Evolutionary conservation across 2,329 filamentous ascomycete species (phyloP).

Genomic region (Cercospora sp.): DNA sequence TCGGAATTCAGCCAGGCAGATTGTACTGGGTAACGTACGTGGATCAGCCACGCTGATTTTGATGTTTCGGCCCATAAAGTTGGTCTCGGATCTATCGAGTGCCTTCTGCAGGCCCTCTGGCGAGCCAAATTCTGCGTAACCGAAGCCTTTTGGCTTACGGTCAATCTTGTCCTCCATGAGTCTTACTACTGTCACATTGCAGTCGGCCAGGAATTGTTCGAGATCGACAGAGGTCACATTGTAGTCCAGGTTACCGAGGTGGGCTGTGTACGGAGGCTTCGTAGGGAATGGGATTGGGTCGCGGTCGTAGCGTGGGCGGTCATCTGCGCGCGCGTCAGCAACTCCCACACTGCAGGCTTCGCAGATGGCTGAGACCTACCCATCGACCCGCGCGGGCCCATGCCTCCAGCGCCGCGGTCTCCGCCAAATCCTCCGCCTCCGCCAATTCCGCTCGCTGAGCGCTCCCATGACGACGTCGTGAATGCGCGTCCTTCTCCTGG

Average conservation of each 20-base stretch:
- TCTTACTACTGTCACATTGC: constrained; percentile 84
- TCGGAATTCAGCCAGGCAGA: not conserved
- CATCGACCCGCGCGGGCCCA: constrained; percentile 34
- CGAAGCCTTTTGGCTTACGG: constrained; percentile 93
- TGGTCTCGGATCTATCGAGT: constrained; percentile 74
- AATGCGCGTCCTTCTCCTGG: constrained; percentile 50
- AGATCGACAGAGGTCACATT: constrained; percentile 84
- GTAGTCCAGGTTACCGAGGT: constrained; percentile 95
- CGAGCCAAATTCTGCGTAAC: constrained; percentile 90
- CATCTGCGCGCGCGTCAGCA: constrained; percentile 30
- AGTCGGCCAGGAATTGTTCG: constrained; percentile 79
- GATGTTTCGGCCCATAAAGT: constrained; percentile 85
- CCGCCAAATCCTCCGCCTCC: constrained; percentile 26
- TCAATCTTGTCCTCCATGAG: constrained; percentile 96
- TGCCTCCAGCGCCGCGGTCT: constrained; percentile 20
- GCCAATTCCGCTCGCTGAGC: constrained; percentile 25
- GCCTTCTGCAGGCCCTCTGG: constrained; percentile 91
- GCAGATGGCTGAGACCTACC: constrained; percentile 25
- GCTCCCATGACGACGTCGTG: constrained; percentile 40
- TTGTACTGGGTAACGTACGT: constrained; percentile 63
- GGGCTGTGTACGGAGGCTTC: constrained; percentile 91
- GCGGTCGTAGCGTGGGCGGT: constrained; percentile 51
- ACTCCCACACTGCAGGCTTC: constrained; percentile 6
- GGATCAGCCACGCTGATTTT: constrained; percentile 95
- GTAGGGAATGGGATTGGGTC: constrained; percentile 83